Conservation (phyloP, 148 eudicot species). For the Fallopia convolvulus region DNA sequence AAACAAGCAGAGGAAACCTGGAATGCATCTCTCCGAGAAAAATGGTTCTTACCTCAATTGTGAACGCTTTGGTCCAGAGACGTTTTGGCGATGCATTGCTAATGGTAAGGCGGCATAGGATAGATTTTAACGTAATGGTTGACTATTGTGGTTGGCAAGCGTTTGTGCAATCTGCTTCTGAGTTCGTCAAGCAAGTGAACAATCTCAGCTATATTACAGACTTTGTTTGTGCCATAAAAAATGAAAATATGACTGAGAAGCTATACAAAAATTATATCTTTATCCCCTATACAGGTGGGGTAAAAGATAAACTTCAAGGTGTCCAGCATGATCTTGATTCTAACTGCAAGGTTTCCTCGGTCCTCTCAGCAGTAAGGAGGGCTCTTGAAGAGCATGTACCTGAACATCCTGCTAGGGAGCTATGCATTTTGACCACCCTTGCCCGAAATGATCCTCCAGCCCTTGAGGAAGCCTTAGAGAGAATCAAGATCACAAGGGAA, state of each 20-base stretch:
- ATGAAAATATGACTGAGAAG: slow-evolving; percentile 63
- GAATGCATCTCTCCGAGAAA: slow-evolving; percentile 89
- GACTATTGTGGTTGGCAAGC: slow-evolving; percentile 82
- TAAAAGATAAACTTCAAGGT: slow-evolving; percentile 24
- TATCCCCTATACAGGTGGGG: slow-evolving; percentile 30
- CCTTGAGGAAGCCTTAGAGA: slow-evolving; percentile 80
- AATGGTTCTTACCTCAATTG: slow-evolving; percentile 70
- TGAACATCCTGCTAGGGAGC: slow-evolving; percentile 80
- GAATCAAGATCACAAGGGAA: slow-evolving; percentile 75
- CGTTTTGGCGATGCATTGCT: slow-evolving; percentile 76
- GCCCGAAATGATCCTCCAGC: slow-evolving; percentile 93
- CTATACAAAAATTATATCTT: slow-evolving; percentile 55
- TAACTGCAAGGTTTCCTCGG: slow-evolving; percentile 50
- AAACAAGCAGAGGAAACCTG: slow-evolving; percentile 83
- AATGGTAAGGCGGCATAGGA: slow-evolving; percentile 91
- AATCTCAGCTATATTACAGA: slow-evolving; percentile 82
- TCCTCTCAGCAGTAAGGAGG: slow-evolving; percentile 57
- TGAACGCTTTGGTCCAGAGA: slow-evolving; percentile 55
- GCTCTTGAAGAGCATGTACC: slow-evolving; percentile 78
- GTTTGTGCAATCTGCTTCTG: slow-evolving; percentile 59
- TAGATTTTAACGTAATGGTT: slow-evolving; percentile 80
- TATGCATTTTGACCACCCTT: slow-evolving; percentile 94
- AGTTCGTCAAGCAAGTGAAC: slow-evolving; percentile 77
- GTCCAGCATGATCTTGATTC: slow-evolving; percentile 20
- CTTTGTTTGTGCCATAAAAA: slow-evolving; percentile 78